These are phyloP conservation scores for Chlorella vulgaris DNA, from an alignment of 139 green algal genomes.

Conservation along the genomic window DNA sequence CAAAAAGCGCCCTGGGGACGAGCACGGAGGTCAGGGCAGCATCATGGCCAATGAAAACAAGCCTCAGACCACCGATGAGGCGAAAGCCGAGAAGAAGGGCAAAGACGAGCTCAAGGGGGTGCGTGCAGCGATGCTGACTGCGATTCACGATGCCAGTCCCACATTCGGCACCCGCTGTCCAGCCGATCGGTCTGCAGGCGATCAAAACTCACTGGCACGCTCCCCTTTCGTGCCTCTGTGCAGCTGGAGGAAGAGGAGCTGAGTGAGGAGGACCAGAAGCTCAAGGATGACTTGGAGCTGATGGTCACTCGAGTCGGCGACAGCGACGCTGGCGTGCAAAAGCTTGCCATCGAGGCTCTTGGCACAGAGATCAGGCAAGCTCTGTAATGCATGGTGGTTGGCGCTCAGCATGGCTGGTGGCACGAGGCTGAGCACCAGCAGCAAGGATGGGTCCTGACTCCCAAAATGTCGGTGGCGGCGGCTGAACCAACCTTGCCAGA, in stretches of 20 bases:
- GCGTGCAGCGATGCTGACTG: not conserved
- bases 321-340: slow-evolving; percentile 65
- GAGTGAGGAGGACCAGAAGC: slow-evolving; percentile 88
- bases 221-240: not conserved
- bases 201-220: not conserved
- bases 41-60: slow-evolving; percentile 12
- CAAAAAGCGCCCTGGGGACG: no score
- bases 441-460: not conserved
- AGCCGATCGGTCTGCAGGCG: not conserved
- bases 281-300: slow-evolving; percentile 93
- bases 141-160: no score
- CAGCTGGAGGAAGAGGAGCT: slow-evolving; percentile 70
- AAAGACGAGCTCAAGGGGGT: slow-evolving; percentile 8
- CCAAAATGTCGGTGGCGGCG: no score
- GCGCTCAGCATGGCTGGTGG: not conserved
- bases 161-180: no score
- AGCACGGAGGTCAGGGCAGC: not conserved
- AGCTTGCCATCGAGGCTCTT: slow-evolving; percentile 76
- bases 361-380: slow-evolving; percentile 55
- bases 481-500: no score
- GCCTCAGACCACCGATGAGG: not conserved
- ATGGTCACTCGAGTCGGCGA: slow-evolving; percentile 82
- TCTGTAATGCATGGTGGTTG: no score
- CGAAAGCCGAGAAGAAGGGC: slow-evolving; percentile 3
- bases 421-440: not conserved